Evolutionary conservation across 2,329 filamentous ascomycete genomes (phyloP).

Genomic region (Fusarium paranaense): DNA sequence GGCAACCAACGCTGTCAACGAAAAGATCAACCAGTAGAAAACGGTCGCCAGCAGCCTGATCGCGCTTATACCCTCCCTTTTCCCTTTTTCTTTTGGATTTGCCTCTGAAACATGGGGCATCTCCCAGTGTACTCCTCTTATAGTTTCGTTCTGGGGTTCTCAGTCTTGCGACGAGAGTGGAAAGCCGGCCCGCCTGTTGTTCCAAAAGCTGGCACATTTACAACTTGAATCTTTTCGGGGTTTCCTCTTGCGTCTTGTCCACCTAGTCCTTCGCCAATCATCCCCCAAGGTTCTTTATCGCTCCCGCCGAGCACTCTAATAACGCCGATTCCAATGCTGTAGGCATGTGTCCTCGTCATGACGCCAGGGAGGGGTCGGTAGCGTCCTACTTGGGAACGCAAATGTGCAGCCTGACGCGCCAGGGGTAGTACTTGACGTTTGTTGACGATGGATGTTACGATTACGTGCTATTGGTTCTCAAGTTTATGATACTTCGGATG

Average conservation of each 20-base stretch:
- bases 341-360: not conserved
- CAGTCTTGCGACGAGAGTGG: slow-evolving; percentile 4
- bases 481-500: slow-evolving; percentile 16
- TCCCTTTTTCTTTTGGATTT: slow-evolving; percentile 17
- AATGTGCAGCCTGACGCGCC: not conserved
- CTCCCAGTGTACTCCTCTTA: slow-evolving; percentile 20
- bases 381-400: not conserved
- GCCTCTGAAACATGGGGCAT: slow-evolving; percentile 6
- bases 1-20: slow-evolving; percentile 65
- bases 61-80: slow-evolving; percentile 41
- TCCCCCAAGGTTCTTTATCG: slow-evolving; percentile 7
- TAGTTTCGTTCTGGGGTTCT: slow-evolving; percentile 18
- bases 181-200: not conserved
- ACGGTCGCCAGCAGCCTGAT: slow-evolving; percentile 9
- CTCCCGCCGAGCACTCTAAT: slow-evolving; percentile 11
- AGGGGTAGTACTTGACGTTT: not conserved
- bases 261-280: slow-evolving; percentile 4
- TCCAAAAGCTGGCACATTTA: slow-evolving; percentile 1
- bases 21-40: slow-evolving; percentile 61
- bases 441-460: slow-evolving; percentile 15
- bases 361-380: not conserved
- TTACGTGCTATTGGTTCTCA: slow-evolving; percentile 6
- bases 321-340: not conserved
- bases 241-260: slow-evolving; percentile 7
- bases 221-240: slow-evolving; percentile 2